A percentile compares a stretch with the other conserved stretches of the same genome.
Conservation (phyloP, 805 yeast species). For the Candida pseudoglaebosa region DNA sequence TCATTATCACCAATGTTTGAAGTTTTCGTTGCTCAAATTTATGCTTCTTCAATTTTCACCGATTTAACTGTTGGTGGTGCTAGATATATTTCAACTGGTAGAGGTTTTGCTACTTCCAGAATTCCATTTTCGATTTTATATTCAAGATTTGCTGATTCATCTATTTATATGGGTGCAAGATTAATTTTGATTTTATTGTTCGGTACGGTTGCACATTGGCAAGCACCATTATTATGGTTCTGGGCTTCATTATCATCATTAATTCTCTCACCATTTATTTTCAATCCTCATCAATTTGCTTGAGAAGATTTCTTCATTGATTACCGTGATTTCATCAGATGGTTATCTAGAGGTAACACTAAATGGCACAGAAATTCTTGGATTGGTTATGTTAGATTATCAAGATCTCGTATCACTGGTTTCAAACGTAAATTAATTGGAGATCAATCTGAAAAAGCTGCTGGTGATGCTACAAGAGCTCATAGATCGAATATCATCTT, state of each 20-base stretch:
- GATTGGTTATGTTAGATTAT: constrained; percentile 76
- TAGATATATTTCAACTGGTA: constrained; percentile 74
- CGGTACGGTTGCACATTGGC: constrained; percentile 81
- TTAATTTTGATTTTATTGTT: constrained; percentile 66
- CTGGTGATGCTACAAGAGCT: constrained; percentile 70
- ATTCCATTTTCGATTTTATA: constrained; percentile 62
- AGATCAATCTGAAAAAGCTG: constrained; percentile 64
- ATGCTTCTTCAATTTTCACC: constrained; percentile 63
- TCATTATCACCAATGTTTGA: constrained; percentile 78
- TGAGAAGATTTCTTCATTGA: constrained; percentile 96
- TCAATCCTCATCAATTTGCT: constrained; percentile 97
- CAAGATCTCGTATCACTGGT: constrained; percentile 90
- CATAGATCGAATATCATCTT: constrained; percentile 72
- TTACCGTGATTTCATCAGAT: constrained; percentile 87
- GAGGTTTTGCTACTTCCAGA: constrained; percentile 77
- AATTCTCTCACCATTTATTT: constrained; percentile 87
- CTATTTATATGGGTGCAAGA: constrained; percentile 83
- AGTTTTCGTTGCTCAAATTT: constrained; percentile 72
- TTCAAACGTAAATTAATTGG: constrained; percentile 71
- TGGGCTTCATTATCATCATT: constrained; percentile 90
- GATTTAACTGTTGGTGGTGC: constrained; percentile 80
- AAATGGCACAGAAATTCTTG: constrained; percentile 87
- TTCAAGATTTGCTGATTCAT: constrained; percentile 70
- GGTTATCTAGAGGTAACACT: constrained; percentile 89
- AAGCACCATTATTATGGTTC: constrained; percentile 92